Evolutionary conservation across 139 green algal species (phyloP), one percentile per base, ranked within the genome.

Genomic region (Tetraselmis chui): DNA sequence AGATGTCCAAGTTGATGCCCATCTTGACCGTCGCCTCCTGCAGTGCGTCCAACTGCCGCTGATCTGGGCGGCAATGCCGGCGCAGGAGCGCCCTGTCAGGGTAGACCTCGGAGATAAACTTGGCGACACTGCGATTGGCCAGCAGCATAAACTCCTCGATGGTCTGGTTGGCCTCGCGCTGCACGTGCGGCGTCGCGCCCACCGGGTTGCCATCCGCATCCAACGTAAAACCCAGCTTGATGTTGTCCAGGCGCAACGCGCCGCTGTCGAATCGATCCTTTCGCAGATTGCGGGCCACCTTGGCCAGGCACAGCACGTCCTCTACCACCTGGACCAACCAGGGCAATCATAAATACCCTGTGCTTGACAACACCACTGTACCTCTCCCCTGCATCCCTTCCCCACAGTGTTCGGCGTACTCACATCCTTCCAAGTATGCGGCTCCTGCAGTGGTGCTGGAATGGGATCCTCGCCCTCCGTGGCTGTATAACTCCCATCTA

Each of bases 121-220:
- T 59, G 0, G 95, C 96, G 31, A 97, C 95, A 24, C 80, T 89
- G 84, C 92, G 94, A 86, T 99, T 99, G 74, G 96, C 95, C 76
- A 97, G 91, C 88, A 99, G 90, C 96, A 99, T 99, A 79, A 97
- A 98, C 89, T 99, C 96, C 89, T 99, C 96, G 31, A 99, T 93
- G 76, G 99, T 85, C 32, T 93, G 84, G 87, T 99, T 98, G 76
- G 94, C 89, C 77, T 96, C 94, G 30, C 81, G 23, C 77, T 90
- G 83, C 29, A 89, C 80, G 83, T 93, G 94, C 11, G 81, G 83
- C 29, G 30, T 80, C 45, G 80, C 82, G 0, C 28, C 79, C 11
- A 87, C 75, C 1, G 93, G 92, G 80, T 96, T 92, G 77, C 92
- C 93, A 0, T 92, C 84, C 2, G 86, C 89, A 83, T 98, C 94